Conservation (phyloP, 2,329 filamentous ascomycete species). For the Metarhizium anisopliae region DNA sequence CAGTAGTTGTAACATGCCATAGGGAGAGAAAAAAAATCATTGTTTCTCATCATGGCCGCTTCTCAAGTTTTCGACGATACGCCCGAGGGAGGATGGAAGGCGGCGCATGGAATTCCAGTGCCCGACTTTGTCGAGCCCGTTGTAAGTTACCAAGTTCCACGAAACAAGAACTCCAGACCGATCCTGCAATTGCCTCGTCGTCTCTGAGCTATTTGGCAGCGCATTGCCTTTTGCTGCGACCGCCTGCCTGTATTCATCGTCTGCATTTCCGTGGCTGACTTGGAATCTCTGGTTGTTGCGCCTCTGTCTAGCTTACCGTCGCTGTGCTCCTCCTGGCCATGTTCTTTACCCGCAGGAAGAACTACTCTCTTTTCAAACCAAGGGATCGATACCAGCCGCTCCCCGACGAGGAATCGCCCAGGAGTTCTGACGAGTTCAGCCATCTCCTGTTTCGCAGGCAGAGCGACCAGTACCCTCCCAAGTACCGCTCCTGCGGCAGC, state of each 20-base stretch:
- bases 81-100: slow-evolving; percentile 16
- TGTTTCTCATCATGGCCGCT: not conserved
- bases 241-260: not conserved
- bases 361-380: slow-evolving; percentile 22
- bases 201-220: not conserved
- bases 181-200: not conserved
- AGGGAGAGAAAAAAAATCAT: not conserved
- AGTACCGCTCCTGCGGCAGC: slow-evolving; percentile 8
- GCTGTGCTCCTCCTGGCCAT: slow-evolving; percentile 27
- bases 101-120: slow-evolving; percentile 17
- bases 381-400: slow-evolving; percentile 13
- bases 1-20: not conserved
- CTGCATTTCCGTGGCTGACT: not conserved
- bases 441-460: slow-evolving; percentile 5
- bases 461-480: slow-evolving; percentile 8
- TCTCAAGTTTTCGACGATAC: slow-evolving; percentile 7
- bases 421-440: slow-evolving; percentile 14
- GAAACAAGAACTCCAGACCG: not conserved
- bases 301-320: slow-evolving; percentile 23
- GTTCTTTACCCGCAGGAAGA: slow-evolving; percentile 26
- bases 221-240: not conserved
- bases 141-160: slow-evolving; percentile 11
- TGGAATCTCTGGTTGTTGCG: not conserved
- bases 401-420: slow-evolving; percentile 15
- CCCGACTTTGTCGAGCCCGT: slow-evolving; percentile 25